Evolutionary conservation across 1,284 basidiomycete species (phyloP), one percentile per base, ranked within the genome.

Genomic region (Moesziomyces globuligerus): DNA sequence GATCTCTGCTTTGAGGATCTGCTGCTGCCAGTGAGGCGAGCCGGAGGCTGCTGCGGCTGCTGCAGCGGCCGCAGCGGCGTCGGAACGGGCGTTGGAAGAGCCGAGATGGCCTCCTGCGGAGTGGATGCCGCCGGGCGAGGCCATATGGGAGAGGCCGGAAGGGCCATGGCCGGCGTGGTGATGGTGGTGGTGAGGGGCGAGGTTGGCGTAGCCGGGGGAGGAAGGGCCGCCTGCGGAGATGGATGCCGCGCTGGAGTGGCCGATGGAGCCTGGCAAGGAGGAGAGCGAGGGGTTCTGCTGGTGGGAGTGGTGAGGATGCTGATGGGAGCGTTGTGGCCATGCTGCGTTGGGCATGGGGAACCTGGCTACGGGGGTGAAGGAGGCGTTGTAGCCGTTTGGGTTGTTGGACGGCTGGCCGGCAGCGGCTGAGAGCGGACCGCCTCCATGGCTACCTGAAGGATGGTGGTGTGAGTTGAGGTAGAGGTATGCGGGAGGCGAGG

Each of bases 1-100:
- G 34, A 85, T 83, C 82, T 78, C 77, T 42, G 77, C 77, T 41
- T 79, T 78, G 48, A 78, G 36, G 18, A 81, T 61, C 69, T 81
- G 80, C 44, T 76, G 72, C 56, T 79, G 75, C 80, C 80, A 81
- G 51, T 81, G 78, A 13, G 74, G 65, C 8, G 74, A 72, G 2
- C 57, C 50, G 13, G 60, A 71, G 21, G 65, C 69, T 4, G 65
- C 57, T 15, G 58, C 62, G 17, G 69, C 50, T 4, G 64, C 61
- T 0, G 76, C 52, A 10, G 66, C 52, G 7, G 60, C 55, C 10
- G 62, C 51, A 13, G 59, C 67, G 3, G 60, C 54, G 34, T 55
- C 62, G 36, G 69, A 46, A 7, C 58, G 50, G 9, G 69, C 43
- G 3, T 56, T 39, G 3, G 72, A 53, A 17, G 62, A 59, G 26